Percentiles rank a stretch among this genome's conserved stretches.
phyloP scores from a whole-genome alignment of 2,329 filamentous ascomycete genomes.

The Talaromyces sp. region DNA sequence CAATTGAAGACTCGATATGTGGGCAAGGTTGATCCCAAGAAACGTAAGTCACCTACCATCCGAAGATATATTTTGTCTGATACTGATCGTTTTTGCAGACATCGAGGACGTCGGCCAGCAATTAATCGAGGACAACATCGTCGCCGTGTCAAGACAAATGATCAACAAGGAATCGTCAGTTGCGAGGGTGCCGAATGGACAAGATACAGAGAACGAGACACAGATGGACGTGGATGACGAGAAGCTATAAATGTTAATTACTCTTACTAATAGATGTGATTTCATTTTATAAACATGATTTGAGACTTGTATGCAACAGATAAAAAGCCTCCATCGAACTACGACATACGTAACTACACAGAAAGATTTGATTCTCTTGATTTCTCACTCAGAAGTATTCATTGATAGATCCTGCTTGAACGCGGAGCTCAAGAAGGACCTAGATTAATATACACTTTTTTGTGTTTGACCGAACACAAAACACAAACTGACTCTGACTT shows the following conservation, averaged over 20 bases:
- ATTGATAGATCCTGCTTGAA: not conserved
- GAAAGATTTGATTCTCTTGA: not conserved
- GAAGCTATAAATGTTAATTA: conserved; percentile 40
- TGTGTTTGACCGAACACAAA: not conserved
- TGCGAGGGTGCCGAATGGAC: conserved; percentile 58
- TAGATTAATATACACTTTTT: conserved; percentile 5
- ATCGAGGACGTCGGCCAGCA: conserved; percentile 94
- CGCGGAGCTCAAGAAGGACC: not conserved
- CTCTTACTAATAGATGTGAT: conserved; percentile 11
- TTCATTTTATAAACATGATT: not conserved
- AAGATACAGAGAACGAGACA: conserved; percentile 49
- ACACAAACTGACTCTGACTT: conserved; percentile 2
- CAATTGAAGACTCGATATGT: conserved; percentile 99
- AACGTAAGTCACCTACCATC: conserved; percentile 56
- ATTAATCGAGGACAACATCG: conserved; percentile 98
- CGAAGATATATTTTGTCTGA: no score
- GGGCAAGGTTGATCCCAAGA: conserved; percentile 98
- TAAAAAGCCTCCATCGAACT: not conserved
- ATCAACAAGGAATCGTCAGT: conserved; percentile 98
- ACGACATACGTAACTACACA: not conserved
- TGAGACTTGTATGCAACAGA: not conserved
- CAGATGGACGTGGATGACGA: conserved; percentile 73
- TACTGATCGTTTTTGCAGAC: conserved; percentile 45
- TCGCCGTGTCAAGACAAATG: conserved; percentile 97
- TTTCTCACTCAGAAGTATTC: not conserved